Base-by-base conservation (phyloP, 2,329 filamentous ascomycete genomes). In the Graphium sp. region DNA sequence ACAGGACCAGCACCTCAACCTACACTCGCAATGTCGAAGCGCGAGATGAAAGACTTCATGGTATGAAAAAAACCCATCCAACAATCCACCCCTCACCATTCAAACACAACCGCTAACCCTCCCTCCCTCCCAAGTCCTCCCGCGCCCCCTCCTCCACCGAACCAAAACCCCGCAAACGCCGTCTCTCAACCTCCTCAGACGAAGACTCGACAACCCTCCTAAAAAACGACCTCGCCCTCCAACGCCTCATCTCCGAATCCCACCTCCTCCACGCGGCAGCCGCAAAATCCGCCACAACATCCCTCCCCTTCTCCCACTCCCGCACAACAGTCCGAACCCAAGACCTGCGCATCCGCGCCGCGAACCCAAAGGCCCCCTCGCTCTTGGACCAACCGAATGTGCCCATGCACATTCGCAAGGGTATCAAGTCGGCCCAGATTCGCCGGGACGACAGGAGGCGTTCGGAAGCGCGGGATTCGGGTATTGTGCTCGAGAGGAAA, bases 141-240 rank as follows among this genome's bases (percentile, higher is more conserved):
- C 56, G 58, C 10, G 58, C 62, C 0, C 64, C 62, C 9, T 47
- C 54, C 37, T 44, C 50, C 39, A 37, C 42, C 26, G 30, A 24
- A 30, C 32, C 24, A 23, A 38, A 37, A 38, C 33, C 36, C 35
- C 8, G 31, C 31, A 27, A 36, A 26, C 34, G 41, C 22, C 15
- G 39, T 29, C 32, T 37, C 37, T 14, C 44, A 34, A 26, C 38
- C 32, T 49, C 41, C 31, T 41, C 52, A 29, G 50, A 62, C 34
- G 69, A 77, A 43, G 67, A 76, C 44, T 64, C 65, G 29, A 62
- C 62, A 37, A 66, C 66, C 8, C 78, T 92, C 35, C 64, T 95
- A 12, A 84, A 85, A 48, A 85, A 94, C 50, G 89, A 95, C 49
- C 72, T 93, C 30, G 85, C 82, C 22, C 72, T 98, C 10, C 87